These are phyloP conservation scores for Yamadazyma kanchanaburiensis DNA, from an alignment of 1,139 yeast species.

Conservation along the genomic window DNA sequence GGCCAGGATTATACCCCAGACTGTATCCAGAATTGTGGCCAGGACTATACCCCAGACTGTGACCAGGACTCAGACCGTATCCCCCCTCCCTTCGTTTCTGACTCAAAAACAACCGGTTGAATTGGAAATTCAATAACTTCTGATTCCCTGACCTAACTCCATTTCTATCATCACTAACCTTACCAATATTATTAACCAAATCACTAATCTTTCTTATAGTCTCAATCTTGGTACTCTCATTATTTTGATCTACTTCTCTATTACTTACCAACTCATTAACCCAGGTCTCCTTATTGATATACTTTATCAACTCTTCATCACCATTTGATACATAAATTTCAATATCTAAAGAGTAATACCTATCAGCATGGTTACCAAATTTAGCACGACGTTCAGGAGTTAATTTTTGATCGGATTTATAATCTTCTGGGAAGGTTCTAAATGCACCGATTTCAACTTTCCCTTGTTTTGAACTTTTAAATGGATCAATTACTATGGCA, in stretches of 20 bases:
- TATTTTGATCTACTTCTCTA: constrained; percentile 7
- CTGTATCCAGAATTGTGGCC: neutral
- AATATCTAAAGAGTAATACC: constrained; percentile 68
- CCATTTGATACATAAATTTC: constrained; percentile 55
- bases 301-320: constrained; percentile 49
- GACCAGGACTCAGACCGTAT: neutral
- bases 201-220: constrained; percentile 4
- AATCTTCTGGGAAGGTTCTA: constrained; percentile 63
- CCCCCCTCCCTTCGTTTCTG: neutral
- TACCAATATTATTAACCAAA: neutral
- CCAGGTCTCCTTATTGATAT: constrained; percentile 53
- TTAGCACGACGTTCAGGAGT: constrained; percentile 26
- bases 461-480: constrained; percentile 60
- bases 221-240: constrained; percentile 3
- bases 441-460: constrained; percentile 89
- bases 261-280: constrained; percentile 20
- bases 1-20: too few relatives aligned
- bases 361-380: constrained; percentile 67
- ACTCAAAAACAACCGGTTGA: constrained; percentile 3
- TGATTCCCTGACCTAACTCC: neutral
- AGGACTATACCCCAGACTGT: neutral
- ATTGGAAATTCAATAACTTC: constrained; percentile 1
- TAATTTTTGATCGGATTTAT: constrained; percentile 9
- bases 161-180: neutral
- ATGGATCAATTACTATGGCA: constrained; percentile 86